A percentile compares a stretch with the other conserved stretches of the same genome.
Evolutionary conservation across 2,329 filamentous ascomycete species (phyloP).

Genomic region (Fusarium sterilihyphosum): DNA sequence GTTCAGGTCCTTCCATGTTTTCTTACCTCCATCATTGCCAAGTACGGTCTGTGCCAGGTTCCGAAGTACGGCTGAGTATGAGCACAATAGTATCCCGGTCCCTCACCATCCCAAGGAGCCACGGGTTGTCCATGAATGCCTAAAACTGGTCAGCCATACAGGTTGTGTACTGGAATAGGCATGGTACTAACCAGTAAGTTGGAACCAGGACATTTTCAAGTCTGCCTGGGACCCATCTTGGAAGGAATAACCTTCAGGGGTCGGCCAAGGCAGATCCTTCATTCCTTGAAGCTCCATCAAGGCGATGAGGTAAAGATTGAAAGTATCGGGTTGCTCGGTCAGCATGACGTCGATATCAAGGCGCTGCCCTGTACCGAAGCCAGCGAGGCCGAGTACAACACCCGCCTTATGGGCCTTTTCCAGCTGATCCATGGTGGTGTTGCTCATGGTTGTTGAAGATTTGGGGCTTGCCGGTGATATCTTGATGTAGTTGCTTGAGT

Average conservation of each 20-base stretch:
- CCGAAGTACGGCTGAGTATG: fast-evolving
- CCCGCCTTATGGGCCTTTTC: fast-evolving
- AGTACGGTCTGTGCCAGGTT: neutral
- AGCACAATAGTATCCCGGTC: fast-evolving
- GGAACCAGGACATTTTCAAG: neutral
- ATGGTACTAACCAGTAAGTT: fast-evolving
- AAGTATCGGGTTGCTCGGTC: neutral
- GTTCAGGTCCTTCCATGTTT: no score
- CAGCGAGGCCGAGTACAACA: neutral
- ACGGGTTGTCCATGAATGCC: neutral
- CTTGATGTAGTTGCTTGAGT: no score
- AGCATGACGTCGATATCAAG: neutral
- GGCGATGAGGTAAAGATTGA: neutral
- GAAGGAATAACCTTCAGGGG: neutral
- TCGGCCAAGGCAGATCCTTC: fast-evolving
- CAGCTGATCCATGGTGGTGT: fast-evolving
- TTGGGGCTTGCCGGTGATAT: no score
- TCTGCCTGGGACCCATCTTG: neutral
- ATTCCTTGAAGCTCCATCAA: neutral
- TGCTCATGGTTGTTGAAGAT: no score
- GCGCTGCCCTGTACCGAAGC: fast-evolving
- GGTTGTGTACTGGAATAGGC: fast-evolving
- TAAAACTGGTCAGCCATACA: fast-evolving
- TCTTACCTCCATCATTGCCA: neutral
- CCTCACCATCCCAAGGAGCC: fast-evolving